phyloP scores from a whole-genome alignment of 2,329 filamentous ascomycete genomes.

The Trichocomaceae sp. region DNA sequence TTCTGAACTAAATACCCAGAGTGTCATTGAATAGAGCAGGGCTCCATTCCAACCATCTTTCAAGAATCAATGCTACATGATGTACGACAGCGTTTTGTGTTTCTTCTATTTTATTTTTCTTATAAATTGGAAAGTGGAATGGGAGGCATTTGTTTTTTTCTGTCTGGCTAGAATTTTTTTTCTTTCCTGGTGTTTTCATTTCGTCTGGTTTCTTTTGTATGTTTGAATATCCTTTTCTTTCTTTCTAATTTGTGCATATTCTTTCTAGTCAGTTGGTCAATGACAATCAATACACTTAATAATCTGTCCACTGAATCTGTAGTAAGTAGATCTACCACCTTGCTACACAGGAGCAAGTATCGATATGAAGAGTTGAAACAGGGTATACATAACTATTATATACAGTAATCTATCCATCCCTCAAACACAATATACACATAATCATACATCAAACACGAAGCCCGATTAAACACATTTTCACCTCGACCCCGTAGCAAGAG shows the following conservation, averaged over 20 bases:
- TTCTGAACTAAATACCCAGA: constrained; percentile 3
- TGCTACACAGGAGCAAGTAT: not conserved
- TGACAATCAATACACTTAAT: not conserved
- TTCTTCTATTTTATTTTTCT: constrained; percentile 11
- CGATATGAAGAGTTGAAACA: not conserved
- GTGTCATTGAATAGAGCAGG: not conserved
- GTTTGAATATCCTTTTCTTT: constrained; percentile 12
- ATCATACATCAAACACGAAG: not conserved
- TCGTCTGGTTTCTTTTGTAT: constrained; percentile 15
- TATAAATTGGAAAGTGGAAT: constrained; percentile 9
- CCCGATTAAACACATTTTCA: not conserved
- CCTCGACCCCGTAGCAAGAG: not conserved
- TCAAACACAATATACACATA: not conserved
- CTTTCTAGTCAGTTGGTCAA: not conserved
- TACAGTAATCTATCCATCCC: not conserved
- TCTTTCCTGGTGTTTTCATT: constrained; percentile 17
- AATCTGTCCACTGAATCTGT: not conserved
- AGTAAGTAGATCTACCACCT: not conserved
- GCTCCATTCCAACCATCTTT: constrained; percentile 4
- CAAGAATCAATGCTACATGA: constrained; percentile 9
- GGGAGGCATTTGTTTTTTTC: constrained; percentile 14
- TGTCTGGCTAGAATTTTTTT: constrained; percentile 12
- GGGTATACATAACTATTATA: not conserved
- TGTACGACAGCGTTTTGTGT: constrained; percentile 14
- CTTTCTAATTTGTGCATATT: constrained; percentile 9